Evolutionary conservation across 73 alveolate genomes (phyloP).

Genomic region (Tetrahymena thermophila): DNA sequence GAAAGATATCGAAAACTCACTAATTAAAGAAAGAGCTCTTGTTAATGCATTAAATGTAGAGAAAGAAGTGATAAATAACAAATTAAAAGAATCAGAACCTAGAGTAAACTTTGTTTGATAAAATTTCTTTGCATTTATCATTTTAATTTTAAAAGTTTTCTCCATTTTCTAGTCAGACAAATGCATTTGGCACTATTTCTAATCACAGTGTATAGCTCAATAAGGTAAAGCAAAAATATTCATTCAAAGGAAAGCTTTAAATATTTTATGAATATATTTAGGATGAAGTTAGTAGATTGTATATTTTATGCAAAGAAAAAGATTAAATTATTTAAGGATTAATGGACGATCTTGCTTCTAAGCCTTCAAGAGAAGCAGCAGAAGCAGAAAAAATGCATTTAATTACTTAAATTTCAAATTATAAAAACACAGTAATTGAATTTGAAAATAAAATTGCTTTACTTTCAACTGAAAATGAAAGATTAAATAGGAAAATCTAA

Average conservation of each 20-base stretch:
- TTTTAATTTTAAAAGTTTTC: background rate
- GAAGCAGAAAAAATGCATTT: background rate
- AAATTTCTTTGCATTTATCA: background rate
- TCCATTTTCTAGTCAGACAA: background rate
- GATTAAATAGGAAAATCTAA: background rate
- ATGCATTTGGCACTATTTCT: background rate
- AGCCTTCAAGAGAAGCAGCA: background rate
- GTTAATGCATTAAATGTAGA: background rate
- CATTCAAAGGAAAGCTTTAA: background rate
- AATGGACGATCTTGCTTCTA: background rate
- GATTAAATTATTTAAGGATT: background rate
- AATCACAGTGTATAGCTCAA: background rate
- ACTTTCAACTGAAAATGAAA: background rate
- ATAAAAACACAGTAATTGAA: background rate
- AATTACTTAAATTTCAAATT: background rate
- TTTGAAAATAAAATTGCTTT: background rate
- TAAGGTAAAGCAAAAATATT: background rate
- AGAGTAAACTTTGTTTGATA: background rate
- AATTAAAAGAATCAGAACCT: background rate
- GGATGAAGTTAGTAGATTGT: background rate
- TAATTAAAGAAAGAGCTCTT: background rate
- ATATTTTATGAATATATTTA: background rate
- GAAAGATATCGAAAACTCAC: background rate
- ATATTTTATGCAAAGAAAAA: background rate
- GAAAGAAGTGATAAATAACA: background rate